A percentile compares a stretch with the other conserved stretches of the same genome.
phyloP scores from a whole-genome alignment of 352 stramenopile genomes.

The Globisporangium polare region DNA sequence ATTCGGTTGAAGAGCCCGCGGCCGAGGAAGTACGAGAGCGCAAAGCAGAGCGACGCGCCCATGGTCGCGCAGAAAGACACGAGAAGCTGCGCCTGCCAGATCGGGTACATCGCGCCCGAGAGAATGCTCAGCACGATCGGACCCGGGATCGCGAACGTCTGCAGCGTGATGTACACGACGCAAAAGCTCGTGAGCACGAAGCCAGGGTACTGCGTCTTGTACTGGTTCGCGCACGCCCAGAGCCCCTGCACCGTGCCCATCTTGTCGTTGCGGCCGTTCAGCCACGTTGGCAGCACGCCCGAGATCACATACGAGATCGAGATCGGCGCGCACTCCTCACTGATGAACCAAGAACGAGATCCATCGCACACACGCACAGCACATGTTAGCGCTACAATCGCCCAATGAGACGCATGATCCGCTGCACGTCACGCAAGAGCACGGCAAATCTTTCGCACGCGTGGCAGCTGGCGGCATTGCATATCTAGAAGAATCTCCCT shows the following conservation, averaged over 20 bases:
- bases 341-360: slow-evolving; percentile 17
- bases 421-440: slow-evolving; percentile 7
- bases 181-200: slow-evolving; percentile 82
- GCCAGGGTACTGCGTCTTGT: slow-evolving; percentile 65
- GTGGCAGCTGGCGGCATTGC: not conserved
- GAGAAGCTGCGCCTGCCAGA: slow-evolving; percentile 69
- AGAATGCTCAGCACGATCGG: slow-evolving; percentile 86
- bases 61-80: slow-evolving; percentile 84
- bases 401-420: slow-evolving; percentile 4
- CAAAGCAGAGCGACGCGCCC: slow-evolving; percentile 78
- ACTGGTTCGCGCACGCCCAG: slow-evolving; percentile 73
- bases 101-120: slow-evolving; percentile 85
- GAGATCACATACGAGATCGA: slow-evolving; percentile 75
- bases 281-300: slow-evolving; percentile 72
- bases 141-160: slow-evolving; percentile 87
- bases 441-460: not conserved
- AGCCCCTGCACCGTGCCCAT: slow-evolving; percentile 77
- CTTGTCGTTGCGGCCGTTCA: slow-evolving; percentile 82
- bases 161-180: slow-evolving; percentile 82
- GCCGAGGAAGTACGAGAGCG: slow-evolving; percentile 84
- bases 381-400: not conserved
- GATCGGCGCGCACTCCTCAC: slow-evolving; percentile 61
- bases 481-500: slow-evolving; percentile 7
- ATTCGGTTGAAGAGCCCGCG: slow-evolving; percentile 64
- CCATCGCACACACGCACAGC: not conserved